Evolutionary conservation across 805 yeast species (phyloP).

Genomic region (Teunomyces pallodes): DNA sequence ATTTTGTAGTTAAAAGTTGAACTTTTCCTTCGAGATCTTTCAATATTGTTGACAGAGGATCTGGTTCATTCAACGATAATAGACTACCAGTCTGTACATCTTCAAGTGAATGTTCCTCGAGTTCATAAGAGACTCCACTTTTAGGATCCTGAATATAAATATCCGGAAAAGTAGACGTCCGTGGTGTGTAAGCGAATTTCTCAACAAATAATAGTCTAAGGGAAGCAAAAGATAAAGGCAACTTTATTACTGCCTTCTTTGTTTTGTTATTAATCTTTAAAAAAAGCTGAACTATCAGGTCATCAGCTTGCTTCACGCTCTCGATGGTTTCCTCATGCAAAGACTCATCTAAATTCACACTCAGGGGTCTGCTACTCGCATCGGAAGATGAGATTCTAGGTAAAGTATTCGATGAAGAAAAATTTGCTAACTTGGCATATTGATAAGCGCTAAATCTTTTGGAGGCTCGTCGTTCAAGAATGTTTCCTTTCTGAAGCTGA

Average conservation of each 20-base stretch:
- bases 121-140: constrained; percentile 66
- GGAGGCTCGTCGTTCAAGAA: constrained; percentile 88
- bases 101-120: constrained; percentile 64
- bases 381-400: constrained; percentile 10
- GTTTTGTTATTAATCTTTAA: constrained; percentile 52
- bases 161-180: constrained; percentile 69
- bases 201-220: constrained; percentile 77
- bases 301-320: neutral
- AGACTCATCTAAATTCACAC: neutral
- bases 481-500: constrained; percentile 78
- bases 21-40: constrained; percentile 19
- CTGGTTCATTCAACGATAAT: constrained; percentile 55
- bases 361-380: constrained; percentile 4
- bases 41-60: constrained; percentile 15
- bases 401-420: constrained; percentile 13
- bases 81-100: constrained; percentile 62
- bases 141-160: constrained; percentile 66
- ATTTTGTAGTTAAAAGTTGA: constrained; percentile 13
- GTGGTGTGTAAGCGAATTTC: constrained; percentile 81
- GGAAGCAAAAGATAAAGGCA: constrained; percentile 51
- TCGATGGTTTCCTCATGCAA: neutral
- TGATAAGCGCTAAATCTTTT: constrained; percentile 93
- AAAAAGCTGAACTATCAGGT: constrained; percentile 32
- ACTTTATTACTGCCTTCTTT: constrained; percentile 47
- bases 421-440: constrained; percentile 66